A percentile compares a stretch with the other conserved stretches of the same genome.
phyloP scores from a whole-genome alignment of 2,329 filamentous ascomycete genomes.

The Trichophaea hybrida region DNA sequence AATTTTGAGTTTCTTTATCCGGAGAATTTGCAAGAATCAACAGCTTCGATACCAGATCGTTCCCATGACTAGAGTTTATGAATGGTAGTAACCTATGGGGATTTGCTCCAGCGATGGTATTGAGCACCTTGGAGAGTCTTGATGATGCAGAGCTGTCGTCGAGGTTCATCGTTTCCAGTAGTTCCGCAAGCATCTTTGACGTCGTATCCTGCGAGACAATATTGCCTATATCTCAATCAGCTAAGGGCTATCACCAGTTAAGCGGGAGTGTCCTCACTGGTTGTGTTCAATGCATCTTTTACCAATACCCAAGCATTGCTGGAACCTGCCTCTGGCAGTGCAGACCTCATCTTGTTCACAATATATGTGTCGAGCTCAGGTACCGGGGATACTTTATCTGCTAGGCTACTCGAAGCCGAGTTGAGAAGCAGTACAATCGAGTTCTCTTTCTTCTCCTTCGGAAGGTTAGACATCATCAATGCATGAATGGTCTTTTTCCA shows the following conservation, averaged over 20 bases:
- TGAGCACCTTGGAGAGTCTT: constrained; percentile 9
- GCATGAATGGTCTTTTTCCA: constrained; percentile 14
- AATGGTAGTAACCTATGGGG: constrained; percentile 8
- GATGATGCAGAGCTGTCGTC: background rate
- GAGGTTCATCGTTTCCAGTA: constrained; percentile 3
- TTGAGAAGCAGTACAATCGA: constrained; percentile 12
- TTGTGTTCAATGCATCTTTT: constrained; percentile 12
- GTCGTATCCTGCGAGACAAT: constrained; percentile 7
- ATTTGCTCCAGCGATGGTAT: constrained; percentile 5
- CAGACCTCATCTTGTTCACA: constrained; percentile 10
- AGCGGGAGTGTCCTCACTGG: background rate
- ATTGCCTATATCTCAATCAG: background rate
- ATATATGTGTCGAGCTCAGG: constrained; percentile 17
- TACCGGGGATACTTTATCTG: constrained; percentile 4
- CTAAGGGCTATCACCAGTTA: background rate
- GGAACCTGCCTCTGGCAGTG: constrained; percentile 7
- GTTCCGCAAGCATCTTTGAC: constrained; percentile 6
- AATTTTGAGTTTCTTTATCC: background rate
- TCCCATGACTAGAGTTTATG: constrained; percentile 10
- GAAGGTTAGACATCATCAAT: constrained; percentile 11
- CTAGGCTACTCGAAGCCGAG: constrained; percentile 3
- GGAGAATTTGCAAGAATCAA: constrained; percentile 37
- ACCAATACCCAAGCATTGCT: constrained; percentile 12
- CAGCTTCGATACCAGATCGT: constrained; percentile 32
- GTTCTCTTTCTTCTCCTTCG: constrained; percentile 14